phyloP scores from a whole-genome alignment of 2,329 filamentous ascomycete genomes.

The Podosphaera xanthii region DNA sequence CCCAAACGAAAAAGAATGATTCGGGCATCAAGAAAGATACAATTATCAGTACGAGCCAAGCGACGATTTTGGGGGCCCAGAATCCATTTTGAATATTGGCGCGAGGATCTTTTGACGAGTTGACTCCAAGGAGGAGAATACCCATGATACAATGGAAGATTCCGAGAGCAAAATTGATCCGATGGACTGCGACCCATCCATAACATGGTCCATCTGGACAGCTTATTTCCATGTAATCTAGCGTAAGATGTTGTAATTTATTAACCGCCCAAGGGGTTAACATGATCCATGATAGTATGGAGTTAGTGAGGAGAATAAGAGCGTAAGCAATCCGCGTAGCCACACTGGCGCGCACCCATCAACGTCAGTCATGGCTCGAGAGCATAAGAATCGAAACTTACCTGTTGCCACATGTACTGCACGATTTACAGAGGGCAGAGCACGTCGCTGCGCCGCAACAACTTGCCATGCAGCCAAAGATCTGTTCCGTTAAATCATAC shows the following conservation, averaged over 20 bases:
- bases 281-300: conserved; percentile 95
- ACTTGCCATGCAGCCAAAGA: conserved; percentile 59
- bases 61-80: conserved; percentile 88
- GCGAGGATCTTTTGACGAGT: conserved; percentile 65
- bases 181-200: conserved; percentile 87
- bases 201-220: conserved; percentile 81
- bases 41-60: conserved; percentile 71
- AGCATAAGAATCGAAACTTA: conserved; percentile 17
- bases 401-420: conserved; percentile 94
- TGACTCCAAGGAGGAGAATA: conserved; percentile 64
- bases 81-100: conserved; percentile 91
- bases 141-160: conserved; percentile 81
- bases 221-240: conserved; percentile 90
- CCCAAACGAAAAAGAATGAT: conserved; percentile 83
- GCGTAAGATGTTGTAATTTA: conserved; percentile 72
- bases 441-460: conserved; percentile 95
- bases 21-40: conserved; percentile 92
- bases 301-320: conserved; percentile 85
- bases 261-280: conserved; percentile 96
- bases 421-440: conserved; percentile 84
- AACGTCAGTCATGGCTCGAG: conserved; percentile 3
- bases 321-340: conserved; percentile 93
- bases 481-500: conserved; percentile 21
- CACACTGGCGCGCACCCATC: conserved; percentile 32
- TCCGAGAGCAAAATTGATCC: conserved; percentile 93